Base-by-base conservation (phyloP, 345 rosid genomes). In the Salix brachista region DNA sequence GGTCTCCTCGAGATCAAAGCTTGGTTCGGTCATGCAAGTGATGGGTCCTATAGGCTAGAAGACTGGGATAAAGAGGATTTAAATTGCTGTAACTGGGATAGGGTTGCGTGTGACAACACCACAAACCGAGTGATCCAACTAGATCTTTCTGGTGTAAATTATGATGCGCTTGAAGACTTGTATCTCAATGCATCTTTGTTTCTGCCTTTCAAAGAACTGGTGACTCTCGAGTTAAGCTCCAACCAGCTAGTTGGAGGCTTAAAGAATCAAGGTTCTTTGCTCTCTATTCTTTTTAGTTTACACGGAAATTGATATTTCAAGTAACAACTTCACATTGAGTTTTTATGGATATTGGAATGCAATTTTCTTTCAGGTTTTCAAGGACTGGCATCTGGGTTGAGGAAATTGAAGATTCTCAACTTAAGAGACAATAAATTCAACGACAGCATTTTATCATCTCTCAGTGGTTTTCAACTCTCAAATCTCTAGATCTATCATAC, bases 171-270 rank as follows among this genome's bases (percentile, higher is more conserved):
- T 5, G 19, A 2, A 18, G 69, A 32, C 19, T 66, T 36, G 69
- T 34, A 66, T 17, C 23, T 66, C 18, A 66, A 66, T 65, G 68
- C 68, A 8, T 65, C 68, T 65, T 14, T 65, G 68, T 65, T 65
- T 28, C 36, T 65, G 32, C 68, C 68, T 65, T 30, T 65, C 37
- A 25, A 25, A 28, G 42, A 66, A 66, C 0, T 34, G 19, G 4
- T 18, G 42, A 36, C 0, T 66, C 42, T 66, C 3, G 1, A 34
- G 12, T 66, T 66, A 16, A 6, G 8, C n/a, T 0, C 0, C 1
- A 66, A 34, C 12, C 10, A 17, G n/a, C n/a, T 66, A 66, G 23
- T 4, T 34, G 69, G 69, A 36, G 17, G 25, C 23, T 12, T 48
- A 5, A 16, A 48, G 54, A 5, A 48, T 4, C 54, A 48, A 48